These are phyloP conservation scores for Phlebiopsis flavidoalba DNA, from an alignment of 768 basidiomycete genomes.

Conservation along the genomic window DNA sequence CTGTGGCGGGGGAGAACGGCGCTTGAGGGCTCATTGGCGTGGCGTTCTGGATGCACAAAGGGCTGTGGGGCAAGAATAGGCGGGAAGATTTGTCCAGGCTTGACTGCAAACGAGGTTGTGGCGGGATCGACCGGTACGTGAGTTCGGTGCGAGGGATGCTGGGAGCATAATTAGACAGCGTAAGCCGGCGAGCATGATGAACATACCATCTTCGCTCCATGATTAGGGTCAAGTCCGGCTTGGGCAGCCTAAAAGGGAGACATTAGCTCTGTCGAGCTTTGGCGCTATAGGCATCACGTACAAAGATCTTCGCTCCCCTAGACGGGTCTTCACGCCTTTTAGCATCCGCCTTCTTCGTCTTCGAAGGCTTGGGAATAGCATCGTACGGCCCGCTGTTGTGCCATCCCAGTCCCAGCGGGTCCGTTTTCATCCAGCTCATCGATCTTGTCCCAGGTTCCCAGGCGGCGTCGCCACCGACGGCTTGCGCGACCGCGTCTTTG, in stretches of 20 bases:
- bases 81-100: constrained; percentile 29
- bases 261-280: background rate
- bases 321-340: constrained; percentile 8
- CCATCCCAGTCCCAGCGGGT: constrained; percentile 55
- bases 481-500: constrained; percentile 21
- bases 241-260: background rate
- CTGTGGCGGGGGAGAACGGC: constrained; percentile 2
- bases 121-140: constrained; percentile 4
- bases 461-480: constrained; percentile 21
- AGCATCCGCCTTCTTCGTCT: constrained; percentile 8
- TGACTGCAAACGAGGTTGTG: constrained; percentile 21
- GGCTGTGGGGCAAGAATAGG: constrained; percentile 9
- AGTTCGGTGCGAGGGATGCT: background rate
- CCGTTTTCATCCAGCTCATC: constrained; percentile 77
- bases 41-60: constrained; percentile 6
- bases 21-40: constrained; percentile 2
- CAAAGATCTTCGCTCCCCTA: constrained; percentile 9
- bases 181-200: background rate
- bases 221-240: background rate
- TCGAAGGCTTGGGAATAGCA: constrained; percentile 37
- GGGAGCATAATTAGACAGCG: background rate
- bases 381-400: constrained; percentile 80
- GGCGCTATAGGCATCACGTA: background rate
- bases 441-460: constrained; percentile 54
- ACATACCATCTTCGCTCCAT: background rate